Evolutionary conservation across 2,329 filamentous ascomycete genomes (phyloP).

Genomic region (Ceratocystiopsis minuta): DNA sequence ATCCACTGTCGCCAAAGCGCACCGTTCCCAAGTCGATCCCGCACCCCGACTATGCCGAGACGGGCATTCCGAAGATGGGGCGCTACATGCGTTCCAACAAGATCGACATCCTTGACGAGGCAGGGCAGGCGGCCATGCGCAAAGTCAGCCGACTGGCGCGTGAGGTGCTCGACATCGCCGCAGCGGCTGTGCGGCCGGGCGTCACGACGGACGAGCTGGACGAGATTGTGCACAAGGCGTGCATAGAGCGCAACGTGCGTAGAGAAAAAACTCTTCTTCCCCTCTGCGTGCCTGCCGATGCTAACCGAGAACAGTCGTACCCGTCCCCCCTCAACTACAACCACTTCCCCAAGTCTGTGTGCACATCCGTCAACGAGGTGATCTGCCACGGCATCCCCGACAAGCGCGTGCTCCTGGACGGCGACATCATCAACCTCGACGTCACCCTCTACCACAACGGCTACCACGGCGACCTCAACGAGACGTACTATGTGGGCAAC

Average conservation of each 20-base stretch:
- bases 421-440: constrained; percentile 94
- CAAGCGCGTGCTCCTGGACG: constrained; percentile 67
- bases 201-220: constrained; percentile 94
- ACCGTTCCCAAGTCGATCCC: constrained; percentile 63
- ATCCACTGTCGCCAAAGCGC: constrained; percentile 58
- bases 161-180: constrained; percentile 86
- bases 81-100: constrained; percentile 55
- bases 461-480: constrained; percentile 92
- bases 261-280: background rate
- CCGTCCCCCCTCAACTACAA: constrained; percentile 91
- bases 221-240: constrained; percentile 86
- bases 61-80: constrained; percentile 54
- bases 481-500: constrained; percentile 95
- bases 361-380: constrained; percentile 89
- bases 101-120: constrained; percentile 63
- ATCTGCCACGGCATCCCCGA: constrained; percentile 99
- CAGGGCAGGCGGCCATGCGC: constrained; percentile 75
- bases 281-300: background rate
- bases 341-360: constrained; percentile 94
- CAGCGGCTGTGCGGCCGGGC: constrained; percentile 66
- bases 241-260: constrained; percentile 74
- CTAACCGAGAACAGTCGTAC: constrained; percentile 46
- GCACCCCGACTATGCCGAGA: constrained; percentile 72
- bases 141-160: constrained; percentile 75
- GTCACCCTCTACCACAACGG: constrained; percentile 87